Percentiles rank a stretch among this genome's conserved stretches.
Evolutionary conservation across 345 rosid species (phyloP).

Genomic region (Syzygium grande): DNA sequence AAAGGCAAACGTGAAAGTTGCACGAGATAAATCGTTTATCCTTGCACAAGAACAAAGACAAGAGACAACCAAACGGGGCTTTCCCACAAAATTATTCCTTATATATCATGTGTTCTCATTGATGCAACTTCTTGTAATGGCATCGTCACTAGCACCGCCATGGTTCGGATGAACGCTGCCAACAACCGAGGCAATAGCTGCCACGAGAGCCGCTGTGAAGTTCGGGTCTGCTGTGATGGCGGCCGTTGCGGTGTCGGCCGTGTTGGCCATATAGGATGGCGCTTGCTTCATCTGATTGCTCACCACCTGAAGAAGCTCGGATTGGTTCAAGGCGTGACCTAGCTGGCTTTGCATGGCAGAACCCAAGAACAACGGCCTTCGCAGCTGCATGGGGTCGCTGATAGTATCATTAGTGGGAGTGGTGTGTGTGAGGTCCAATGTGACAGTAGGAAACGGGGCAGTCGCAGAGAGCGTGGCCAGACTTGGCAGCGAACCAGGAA

Average conservation of each 20-base stretch:
- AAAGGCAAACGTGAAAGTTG: background rate
- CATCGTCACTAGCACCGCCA: background rate
- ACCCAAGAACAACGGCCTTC: background rate
- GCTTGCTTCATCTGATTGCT: constrained; percentile 21
- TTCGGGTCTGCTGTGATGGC: constrained; percentile 45
- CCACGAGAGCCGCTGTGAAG: constrained; percentile 45
- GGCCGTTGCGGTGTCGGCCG: constrained; percentile 26
- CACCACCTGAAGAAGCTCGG: constrained; percentile 2
- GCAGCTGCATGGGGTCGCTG: background rate
- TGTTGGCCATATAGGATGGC: constrained; percentile 1
- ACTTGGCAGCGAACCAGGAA: constrained; percentile 20
- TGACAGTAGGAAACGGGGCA: constrained; percentile 45
- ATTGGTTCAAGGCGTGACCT: constrained; percentile 6
- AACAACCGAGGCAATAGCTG: constrained; percentile 40
- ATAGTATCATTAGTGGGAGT: background rate
- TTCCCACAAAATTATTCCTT: background rate
- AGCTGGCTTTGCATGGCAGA: background rate
- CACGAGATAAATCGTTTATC: background rate
- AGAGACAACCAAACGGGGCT: background rate
- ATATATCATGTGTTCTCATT: background rate
- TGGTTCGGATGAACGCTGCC: constrained; percentile 3
- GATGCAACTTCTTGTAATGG: background rate
- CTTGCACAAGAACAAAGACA: background rate
- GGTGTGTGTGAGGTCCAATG: constrained; percentile 42
- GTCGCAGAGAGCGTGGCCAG: constrained; percentile 44